Conservation (phyloP, 1,284 basidiomycete genomes). For the Abortiporus biennis region DNA sequence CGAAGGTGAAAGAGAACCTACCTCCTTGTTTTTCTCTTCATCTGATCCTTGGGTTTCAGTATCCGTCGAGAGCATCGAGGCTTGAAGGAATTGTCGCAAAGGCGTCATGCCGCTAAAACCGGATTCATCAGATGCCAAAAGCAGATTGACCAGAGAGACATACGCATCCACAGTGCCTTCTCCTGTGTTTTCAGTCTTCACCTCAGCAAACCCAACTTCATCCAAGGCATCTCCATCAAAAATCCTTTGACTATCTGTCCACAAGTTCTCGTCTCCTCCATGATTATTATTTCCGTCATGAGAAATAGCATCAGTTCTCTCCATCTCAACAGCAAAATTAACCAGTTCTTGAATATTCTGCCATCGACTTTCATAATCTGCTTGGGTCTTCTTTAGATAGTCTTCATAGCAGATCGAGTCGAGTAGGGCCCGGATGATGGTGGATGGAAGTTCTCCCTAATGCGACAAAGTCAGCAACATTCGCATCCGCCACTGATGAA, state of each 20-base stretch:
- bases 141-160: neutral
- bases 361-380: constrained; percentile 74
- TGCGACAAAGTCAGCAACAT: too few relatives aligned
- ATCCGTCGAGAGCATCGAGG: constrained; percentile 83
- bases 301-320: too few relatives aligned
- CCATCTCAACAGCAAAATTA: constrained; percentile 57
- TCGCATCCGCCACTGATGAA: neutral
- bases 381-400: constrained; percentile 65
- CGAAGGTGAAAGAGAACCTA: constrained; percentile 8
- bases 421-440: constrained; percentile 59
- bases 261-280: too few relatives aligned
- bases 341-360: constrained; percentile 87
- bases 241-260: neutral
- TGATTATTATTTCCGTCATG: too few relatives aligned
- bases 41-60: constrained; percentile 52
- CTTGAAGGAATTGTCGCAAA: constrained; percentile 77
- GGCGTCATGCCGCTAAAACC: constrained; percentile 48
- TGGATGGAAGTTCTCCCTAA: constrained; percentile 57
- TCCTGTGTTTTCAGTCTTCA: neutral
- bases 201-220: neutral
- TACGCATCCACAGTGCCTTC: neutral
- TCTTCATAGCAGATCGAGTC: constrained; percentile 62
- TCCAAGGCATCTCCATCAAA: neutral
- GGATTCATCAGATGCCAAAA: too few relatives aligned
- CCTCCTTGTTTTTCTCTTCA: constrained; percentile 53